A percentile compares a stretch with the other conserved stretches of the same genome.
Evolutionary conservation across 441 rosid species (phyloP).

Genomic region (Metrosideros polymorpha): DNA sequence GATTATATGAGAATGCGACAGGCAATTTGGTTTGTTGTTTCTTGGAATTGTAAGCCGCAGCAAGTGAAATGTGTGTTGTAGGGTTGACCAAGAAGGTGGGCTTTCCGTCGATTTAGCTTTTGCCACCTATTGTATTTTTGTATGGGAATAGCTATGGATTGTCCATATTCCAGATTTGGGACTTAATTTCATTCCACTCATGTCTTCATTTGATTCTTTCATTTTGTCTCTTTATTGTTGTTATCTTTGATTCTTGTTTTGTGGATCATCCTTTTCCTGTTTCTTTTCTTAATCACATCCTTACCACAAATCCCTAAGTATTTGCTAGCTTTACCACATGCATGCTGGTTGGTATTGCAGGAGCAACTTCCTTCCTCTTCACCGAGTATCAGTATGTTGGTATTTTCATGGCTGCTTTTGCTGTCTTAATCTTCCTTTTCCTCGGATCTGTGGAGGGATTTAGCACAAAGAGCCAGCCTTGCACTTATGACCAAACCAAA

Average conservation of each 20-base stretch:
- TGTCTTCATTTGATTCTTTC: neutral
- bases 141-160: neutral
- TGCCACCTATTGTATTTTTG: neutral
- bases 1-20: neutral
- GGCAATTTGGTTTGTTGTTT: neutral
- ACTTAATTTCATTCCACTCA: neutral
- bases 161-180: neutral
- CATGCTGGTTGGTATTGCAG: neutral
- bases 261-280: neutral
- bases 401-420: conserved; percentile 1
- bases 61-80: neutral
- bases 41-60: neutral
- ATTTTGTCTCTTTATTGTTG: neutral
- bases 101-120: neutral
- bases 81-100: neutral
- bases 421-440: neutral
- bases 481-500: neutral
- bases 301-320: neutral
- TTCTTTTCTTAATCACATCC: neutral
- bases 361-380: conserved; percentile 8
- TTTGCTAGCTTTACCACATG: neutral
- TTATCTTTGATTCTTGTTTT: neutral
- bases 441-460: conserved; percentile 4
- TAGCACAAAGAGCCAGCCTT: neutral
- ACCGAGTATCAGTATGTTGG: conserved; percentile 1